These are phyloP conservation scores for Kodamaea laetipori DNA, from an alignment of 805 yeast species.

Conservation along the genomic window DNA sequence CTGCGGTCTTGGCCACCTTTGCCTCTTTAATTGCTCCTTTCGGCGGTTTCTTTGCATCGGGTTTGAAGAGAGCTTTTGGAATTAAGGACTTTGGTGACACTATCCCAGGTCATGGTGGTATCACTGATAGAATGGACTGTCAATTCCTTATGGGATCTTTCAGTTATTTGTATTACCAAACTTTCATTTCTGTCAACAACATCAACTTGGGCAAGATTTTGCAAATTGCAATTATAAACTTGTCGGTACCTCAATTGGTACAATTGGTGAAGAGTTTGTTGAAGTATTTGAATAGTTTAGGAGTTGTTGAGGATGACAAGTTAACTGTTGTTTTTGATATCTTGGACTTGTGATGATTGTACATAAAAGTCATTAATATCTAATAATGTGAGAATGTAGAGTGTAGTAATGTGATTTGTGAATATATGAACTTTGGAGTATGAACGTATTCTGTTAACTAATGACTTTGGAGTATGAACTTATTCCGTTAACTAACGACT, in stretches of 20 bases:
- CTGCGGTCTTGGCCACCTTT: slow-evolving; percentile 83
- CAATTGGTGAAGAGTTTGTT: slow-evolving; percentile 61
- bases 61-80: slow-evolving; percentile 94
- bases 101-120: slow-evolving; percentile 98
- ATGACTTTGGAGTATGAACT: too few species aligned
- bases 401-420: neutral
- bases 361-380: slow-evolving; percentile 3
- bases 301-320: slow-evolving; percentile 30
- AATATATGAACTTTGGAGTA: too few species aligned
- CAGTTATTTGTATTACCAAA: slow-evolving; percentile 87
- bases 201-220: slow-evolving; percentile 72
- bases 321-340: slow-evolving; percentile 31
- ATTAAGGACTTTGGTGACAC: slow-evolving; percentile 98
- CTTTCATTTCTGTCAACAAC: slow-evolving; percentile 77
- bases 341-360: slow-evolving; percentile 23
- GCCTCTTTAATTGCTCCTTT: slow-evolving; percentile 97
- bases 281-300: slow-evolving; percentile 48
- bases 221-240: slow-evolving; percentile 72
- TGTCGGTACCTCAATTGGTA: slow-evolving; percentile 64
- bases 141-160: slow-evolving; percentile 98
- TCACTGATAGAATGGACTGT: slow-evolving; percentile 96
- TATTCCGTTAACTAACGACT: too few species aligned
- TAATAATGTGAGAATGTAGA: slow-evolving; percentile 1
- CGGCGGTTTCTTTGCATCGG: slow-evolving; percentile 97
- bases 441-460: too few species aligned